Evolutionary conservation across 441 rosid species (phyloP), one percentile per base, ranked within the genome.

Genomic region (Francoa sonchifolia): DNA sequence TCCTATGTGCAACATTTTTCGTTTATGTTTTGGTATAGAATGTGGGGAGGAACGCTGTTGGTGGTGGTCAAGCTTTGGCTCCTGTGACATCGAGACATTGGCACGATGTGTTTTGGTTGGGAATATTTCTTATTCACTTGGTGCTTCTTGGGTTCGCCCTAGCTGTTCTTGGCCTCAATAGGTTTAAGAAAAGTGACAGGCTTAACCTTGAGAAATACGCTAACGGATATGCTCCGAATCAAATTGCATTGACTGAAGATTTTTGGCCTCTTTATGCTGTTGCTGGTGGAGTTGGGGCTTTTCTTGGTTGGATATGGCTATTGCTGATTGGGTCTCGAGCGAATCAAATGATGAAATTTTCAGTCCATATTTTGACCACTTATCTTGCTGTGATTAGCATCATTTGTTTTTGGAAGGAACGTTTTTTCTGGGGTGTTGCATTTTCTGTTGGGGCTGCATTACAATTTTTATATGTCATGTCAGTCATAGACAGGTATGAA

Each of bases 51-150:
- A 76, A 68, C 66, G 73, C 67, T 50, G 69, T 52, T 2, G 68
- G 65, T 28, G 73, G 65, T 25, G 66, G 59, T 42, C 77, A 76
- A 55, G 61, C 58, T 30, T 38, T 71, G 37, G 55, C 59, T 28
- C 49, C 64, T 5, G 80, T 68, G 50, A 67, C 89, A 15, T 29
- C 40, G 0, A 85, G 97, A 21, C 76, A 60, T 7, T 89, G 95
- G 94, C 89, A 80, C 25, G 98, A 89, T 62, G 68, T 89, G 13
- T 89, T 89, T 66, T 89, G 98, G 94, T 69, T 76, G 56, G 76
- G 69, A 1, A 63, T 89, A 42, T 89, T 89, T 49, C 27, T 79
- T 48, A 37, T 76, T 59, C 98, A 89, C 63, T 43, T 82, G 67
- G 15, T 74, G 12, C 76, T 64, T 41, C 50, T 89, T 39, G 92